Base-by-base conservation (phyloP, 1,284 basidiomycete genomes). In the Ganoderma multipileum region DNA sequence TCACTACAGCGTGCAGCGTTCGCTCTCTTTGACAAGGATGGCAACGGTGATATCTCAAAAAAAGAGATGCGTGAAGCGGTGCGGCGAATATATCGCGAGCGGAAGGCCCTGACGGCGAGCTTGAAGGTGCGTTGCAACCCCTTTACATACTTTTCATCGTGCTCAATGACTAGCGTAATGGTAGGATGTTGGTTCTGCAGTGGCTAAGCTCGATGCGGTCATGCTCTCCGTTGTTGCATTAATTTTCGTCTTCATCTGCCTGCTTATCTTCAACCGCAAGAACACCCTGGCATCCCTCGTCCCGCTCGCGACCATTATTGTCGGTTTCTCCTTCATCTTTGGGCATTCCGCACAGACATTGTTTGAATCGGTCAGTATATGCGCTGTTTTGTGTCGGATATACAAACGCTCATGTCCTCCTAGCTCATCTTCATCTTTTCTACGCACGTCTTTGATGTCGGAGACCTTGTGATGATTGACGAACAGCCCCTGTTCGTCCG, bases 31-130 rank as follows among this genome's bases (percentile, higher is more conserved):
- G 94, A 95, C 77, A 92, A 92, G 76, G 94, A 95, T 76, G 89
- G 86, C 18, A 95, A 95, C 74, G 94, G 93, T 11, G 93, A 95
- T 74, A 93, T 95, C 67, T 86, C 84, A 20, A 94, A 90, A 78
- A 85, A 83, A 41, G 94, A 95, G 81, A 95, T 95, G 93, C 87
- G 94, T 55, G 91, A 94, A 76, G 92, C 91, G 1, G 94, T 95
- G 3, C 91, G 94, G 74, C 83, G 92, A 39, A 95, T 95, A 63
- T 95, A 95, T 76, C 84, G 87, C 63, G 94, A 95, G 78, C 86
- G 93, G 26, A 93, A 93, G 74, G 84, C 91, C 2, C 81, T 95
- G 42, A 88, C 87, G 2, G 85, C 91, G 20, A 89, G 90, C 75
- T 81, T 94, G 60, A 93, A 93, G 84, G 91, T 89, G 28, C 23